These are phyloP conservation scores for Neonectria coccinea DNA, from an alignment of 2,329 filamentous ascomycete genomes.

Conservation along the genomic window DNA sequence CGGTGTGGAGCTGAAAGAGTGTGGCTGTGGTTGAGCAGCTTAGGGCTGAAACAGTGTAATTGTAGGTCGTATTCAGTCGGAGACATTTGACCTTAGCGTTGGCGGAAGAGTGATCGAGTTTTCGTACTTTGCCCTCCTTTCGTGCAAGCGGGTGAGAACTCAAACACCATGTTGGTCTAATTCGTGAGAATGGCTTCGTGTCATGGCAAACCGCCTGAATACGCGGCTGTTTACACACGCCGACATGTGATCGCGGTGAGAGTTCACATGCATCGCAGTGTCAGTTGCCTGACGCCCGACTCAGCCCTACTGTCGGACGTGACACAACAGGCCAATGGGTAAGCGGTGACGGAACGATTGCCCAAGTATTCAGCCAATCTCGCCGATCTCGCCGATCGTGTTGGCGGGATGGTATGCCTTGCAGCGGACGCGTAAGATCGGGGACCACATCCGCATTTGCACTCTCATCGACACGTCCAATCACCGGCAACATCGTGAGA, in stretches of 20 bases:
- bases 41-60: too few species aligned
- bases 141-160: neutral
- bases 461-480: neutral
- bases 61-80: too few species aligned
- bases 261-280: neutral
- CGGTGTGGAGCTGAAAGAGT: too few species aligned
- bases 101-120: too few species aligned
- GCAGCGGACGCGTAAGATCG: neutral
- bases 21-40: too few species aligned
- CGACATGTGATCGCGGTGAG: neutral
- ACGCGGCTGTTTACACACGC: neutral
- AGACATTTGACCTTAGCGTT: too few species aligned
- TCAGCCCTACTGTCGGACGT: neutral
- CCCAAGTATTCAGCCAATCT: neutral
- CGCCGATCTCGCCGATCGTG: neutral
- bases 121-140: neutral
- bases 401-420: neutral
- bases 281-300: neutral
- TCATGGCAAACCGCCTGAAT: neutral
- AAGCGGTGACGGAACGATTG: neutral
- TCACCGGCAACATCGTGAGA: neutral
- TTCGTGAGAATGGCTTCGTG: too few species aligned
- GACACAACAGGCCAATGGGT: neutral
- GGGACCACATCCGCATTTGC: neutral
- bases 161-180: neutral